Conservation (phyloP, 2,329 filamentous ascomycete genomes). For the Eutypella sp. region DNA sequence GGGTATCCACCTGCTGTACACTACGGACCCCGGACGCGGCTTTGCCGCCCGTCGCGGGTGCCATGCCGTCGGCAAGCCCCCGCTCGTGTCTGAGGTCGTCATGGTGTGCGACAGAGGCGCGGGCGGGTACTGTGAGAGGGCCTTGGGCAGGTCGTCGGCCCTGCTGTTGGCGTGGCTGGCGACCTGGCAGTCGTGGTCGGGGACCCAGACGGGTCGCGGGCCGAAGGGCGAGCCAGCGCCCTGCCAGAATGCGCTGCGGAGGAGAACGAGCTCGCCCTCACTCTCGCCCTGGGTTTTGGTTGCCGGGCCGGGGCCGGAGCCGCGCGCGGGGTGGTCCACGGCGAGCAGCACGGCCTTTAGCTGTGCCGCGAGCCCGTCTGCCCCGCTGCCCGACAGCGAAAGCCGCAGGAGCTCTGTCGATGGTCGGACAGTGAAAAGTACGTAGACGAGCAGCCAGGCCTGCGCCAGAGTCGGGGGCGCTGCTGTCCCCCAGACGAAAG, state of each 20-base stretch:
- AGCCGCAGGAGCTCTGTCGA: constrained; percentile 45
- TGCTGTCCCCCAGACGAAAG: constrained; percentile 37
- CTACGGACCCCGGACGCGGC: constrained; percentile 62
- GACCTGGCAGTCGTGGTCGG: constrained; percentile 31
- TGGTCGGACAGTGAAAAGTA: constrained; percentile 46
- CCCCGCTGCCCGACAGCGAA: constrained; percentile 34
- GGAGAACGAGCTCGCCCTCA: constrained; percentile 34
- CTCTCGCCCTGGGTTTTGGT: too few species aligned
- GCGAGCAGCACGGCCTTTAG: constrained; percentile 44
- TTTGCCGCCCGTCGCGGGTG: constrained; percentile 70
- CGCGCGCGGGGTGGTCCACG: constrained; percentile 40
- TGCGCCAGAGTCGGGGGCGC: constrained; percentile 42
- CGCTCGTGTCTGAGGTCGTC: constrained; percentile 30
- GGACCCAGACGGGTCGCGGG: constrained; percentile 57
- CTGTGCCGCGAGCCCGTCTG: constrained; percentile 28
- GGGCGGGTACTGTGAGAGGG: constrained; percentile 42
- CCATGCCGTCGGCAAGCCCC: constrained; percentile 39
- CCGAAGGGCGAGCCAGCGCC: constrained; percentile 65
- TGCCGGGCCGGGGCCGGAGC: too few species aligned
- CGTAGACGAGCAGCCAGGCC: constrained; percentile 49
- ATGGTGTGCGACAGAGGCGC: constrained; percentile 45
- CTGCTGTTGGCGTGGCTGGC: constrained; percentile 9
- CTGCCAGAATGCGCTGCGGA: constrained; percentile 62
- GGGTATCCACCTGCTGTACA: constrained; percentile 76
- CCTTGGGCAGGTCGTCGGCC: constrained; percentile 23